phyloP scores from a whole-genome alignment of 345 rosid species.

The Brassica carinata region DNA sequence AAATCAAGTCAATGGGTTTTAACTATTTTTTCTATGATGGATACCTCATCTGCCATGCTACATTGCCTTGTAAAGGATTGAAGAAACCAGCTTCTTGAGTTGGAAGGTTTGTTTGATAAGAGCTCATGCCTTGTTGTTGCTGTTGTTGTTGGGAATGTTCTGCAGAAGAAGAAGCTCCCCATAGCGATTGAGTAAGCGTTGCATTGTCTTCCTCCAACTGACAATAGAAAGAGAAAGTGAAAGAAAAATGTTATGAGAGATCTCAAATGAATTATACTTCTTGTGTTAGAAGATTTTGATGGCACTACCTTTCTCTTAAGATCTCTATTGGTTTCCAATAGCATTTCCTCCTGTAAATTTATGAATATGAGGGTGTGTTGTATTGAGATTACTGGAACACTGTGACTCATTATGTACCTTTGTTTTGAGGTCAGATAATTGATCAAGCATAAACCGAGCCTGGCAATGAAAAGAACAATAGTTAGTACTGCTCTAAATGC shows the following conservation, averaged over 20 bases:
- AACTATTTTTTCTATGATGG: background rate
- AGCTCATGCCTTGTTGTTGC: slow-evolving; percentile 31
- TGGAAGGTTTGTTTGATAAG: slow-evolving; percentile 30
- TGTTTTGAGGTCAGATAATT: slow-evolving; percentile 37
- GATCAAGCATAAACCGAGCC: slow-evolving; percentile 42
- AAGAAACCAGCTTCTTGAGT: slow-evolving; percentile 39
- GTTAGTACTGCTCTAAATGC: background rate
- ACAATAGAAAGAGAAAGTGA: background rate
- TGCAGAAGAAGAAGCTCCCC: slow-evolving; percentile 31
- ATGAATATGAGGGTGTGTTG: background rate
- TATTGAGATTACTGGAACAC: background rate
- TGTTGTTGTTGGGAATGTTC: slow-evolving; percentile 32
- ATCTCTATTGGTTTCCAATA: slow-evolving; percentile 43
- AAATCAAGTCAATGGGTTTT: background rate
- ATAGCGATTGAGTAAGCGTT: slow-evolving; percentile 25
- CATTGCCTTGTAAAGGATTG: slow-evolving; percentile 43
- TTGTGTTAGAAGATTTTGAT: slow-evolving; percentile 8
- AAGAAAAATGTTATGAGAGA: background rate
- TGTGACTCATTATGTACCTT: slow-evolving; percentile 32
- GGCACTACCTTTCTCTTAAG: slow-evolving; percentile 42
- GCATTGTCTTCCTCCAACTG: slow-evolving; percentile 43
- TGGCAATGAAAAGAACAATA: slow-evolving; percentile 21
- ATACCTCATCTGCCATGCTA: slow-evolving; percentile 44
- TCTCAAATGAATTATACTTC: background rate
- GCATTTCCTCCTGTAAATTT: slow-evolving; percentile 39